Evolutionary conservation across 2,329 filamentous ascomycete species (phyloP).

Genomic region (Microdochium bolleyi): DNA sequence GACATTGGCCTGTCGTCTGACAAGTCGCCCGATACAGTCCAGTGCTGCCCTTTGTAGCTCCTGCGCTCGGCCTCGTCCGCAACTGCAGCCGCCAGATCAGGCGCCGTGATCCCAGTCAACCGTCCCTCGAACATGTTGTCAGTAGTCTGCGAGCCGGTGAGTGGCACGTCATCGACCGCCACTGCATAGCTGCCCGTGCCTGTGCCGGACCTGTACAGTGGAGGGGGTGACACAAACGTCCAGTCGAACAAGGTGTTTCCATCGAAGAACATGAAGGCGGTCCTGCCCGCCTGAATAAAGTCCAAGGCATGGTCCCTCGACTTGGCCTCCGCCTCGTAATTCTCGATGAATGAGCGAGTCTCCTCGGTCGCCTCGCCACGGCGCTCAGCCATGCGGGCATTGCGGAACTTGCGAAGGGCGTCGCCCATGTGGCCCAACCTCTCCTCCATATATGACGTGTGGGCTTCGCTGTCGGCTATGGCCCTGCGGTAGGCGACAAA

Average conservation of each 20-base stretch:
- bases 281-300: slow-evolving; percentile 13
- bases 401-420: slow-evolving; percentile 1
- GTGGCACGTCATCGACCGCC: slow-evolving; percentile 1
- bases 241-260: slow-evolving; percentile 21
- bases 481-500: slow-evolving; percentile 1
- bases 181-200: slow-evolving; percentile 19
- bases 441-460: slow-evolving; percentile 4
- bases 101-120: slow-evolving; percentile 1
- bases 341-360: neutral
- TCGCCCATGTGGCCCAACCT: slow-evolving; percentile 1
- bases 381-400: neutral
- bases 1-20: slow-evolving; percentile 2
- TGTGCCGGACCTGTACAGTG: slow-evolving; percentile 21
- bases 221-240: slow-evolving; percentile 22
- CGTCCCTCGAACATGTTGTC: slow-evolving; percentile 1
- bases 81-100: slow-evolving; percentile 3
- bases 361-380: neutral
- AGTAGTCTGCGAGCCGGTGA: neutral
- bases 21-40: slow-evolving; percentile 2
- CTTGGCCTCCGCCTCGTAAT: neutral
- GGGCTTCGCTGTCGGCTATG: slow-evolving; percentile 4
- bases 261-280: slow-evolving; percentile 25
- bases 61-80: slow-evolving; percentile 2
- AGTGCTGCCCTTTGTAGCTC: slow-evolving; percentile 1
- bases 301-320: slow-evolving; percentile 1